These are phyloP conservation scores for Boechera retrofracta DNA, from an alignment of 345 rosid genomes.

Conservation along the genomic window DNA sequence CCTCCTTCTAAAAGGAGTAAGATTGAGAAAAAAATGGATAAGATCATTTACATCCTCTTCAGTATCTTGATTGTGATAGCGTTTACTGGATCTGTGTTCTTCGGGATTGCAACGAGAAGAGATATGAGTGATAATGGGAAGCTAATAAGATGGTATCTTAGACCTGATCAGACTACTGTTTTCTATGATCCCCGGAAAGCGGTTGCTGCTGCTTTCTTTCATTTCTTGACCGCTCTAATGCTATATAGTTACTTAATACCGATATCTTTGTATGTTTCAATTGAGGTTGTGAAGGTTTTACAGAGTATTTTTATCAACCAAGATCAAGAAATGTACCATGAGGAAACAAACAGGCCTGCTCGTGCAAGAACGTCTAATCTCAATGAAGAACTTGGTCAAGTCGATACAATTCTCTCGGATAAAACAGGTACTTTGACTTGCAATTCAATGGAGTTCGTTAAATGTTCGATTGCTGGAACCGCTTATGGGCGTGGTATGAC, in stretches of 20 bases:
- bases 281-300: constrained; percentile 87
- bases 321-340: constrained; percentile 73
- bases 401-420: constrained; percentile 79
- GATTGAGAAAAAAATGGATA: constrained; percentile 90
- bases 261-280: constrained; percentile 82
- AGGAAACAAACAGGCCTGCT: constrained; percentile 69
- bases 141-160: constrained; percentile 78
- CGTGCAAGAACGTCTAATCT: constrained; percentile 90
- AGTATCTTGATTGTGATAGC: constrained; percentile 70
- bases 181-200: constrained; percentile 68
- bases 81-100: constrained; percentile 67
- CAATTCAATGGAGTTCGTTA: constrained; percentile 94
- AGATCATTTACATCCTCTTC: constrained; percentile 83
- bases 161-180: constrained; percentile 62
- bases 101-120: constrained; percentile 61
- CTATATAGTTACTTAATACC: constrained; percentile 93
- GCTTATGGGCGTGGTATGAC: constrained; percentile 80
- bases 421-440: constrained; percentile 97
- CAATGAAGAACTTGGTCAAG: constrained; percentile 96
- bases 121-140: constrained; percentile 56
- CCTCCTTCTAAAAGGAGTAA: constrained; percentile 94
- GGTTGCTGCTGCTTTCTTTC: constrained; percentile 68
- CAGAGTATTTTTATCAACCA: constrained; percentile 91
- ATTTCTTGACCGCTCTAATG: constrained; percentile 90
- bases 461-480: constrained; percentile 78